These are phyloP conservation scores for Radiomyces spectabilis DNA, from an alignment of 192 early-diverging fungal species.

Conservation along the genomic window DNA sequence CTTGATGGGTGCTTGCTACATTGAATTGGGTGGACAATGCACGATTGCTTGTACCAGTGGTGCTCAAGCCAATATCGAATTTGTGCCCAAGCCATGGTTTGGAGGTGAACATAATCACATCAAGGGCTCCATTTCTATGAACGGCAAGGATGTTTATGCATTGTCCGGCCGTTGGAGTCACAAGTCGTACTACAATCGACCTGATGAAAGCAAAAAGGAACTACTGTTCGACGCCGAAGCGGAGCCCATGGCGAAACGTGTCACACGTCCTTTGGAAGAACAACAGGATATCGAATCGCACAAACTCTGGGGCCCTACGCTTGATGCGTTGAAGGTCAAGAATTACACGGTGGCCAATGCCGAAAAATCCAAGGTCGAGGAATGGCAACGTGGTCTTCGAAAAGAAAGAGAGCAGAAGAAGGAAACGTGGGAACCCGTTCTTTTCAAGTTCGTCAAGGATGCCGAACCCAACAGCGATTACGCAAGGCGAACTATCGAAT, in stretches of 20 bases:
- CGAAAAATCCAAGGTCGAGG: conserved; percentile 63
- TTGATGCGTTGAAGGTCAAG: conserved; percentile 54
- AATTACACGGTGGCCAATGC: conserved; percentile 58
- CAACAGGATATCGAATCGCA: conserved; percentile 61
- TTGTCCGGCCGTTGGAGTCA: conserved; percentile 29
- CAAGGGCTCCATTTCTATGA: conserved; percentile 18
- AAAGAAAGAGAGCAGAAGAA: conserved; percentile 49
- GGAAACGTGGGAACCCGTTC: conserved; percentile 26
- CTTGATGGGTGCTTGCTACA: conserved; percentile 50
- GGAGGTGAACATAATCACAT: conserved; percentile 52
- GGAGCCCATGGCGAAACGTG: conserved; percentile 47
- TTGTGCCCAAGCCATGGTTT: conserved; percentile 58
- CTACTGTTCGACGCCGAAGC: conserved; percentile 60
- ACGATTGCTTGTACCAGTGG: conserved; percentile 49
- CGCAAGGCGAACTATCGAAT: neutral
- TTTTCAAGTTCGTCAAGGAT: conserved; percentile 23
- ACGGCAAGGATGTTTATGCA: conserved; percentile 14
- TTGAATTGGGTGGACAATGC: conserved; percentile 55
- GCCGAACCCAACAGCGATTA: neutral
- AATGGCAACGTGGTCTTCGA: conserved; percentile 55
- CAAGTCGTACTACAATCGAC: conserved; percentile 19
- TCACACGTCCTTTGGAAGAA: conserved; percentile 48
- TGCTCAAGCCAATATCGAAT: conserved; percentile 47
- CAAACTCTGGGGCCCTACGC: conserved; percentile 58
- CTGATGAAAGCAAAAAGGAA: conserved; percentile 32